Evolutionary conservation across 306 rosid genomes (phyloP), one percentile per base, ranked within the genome.

Genomic region (Senna tora): DNA sequence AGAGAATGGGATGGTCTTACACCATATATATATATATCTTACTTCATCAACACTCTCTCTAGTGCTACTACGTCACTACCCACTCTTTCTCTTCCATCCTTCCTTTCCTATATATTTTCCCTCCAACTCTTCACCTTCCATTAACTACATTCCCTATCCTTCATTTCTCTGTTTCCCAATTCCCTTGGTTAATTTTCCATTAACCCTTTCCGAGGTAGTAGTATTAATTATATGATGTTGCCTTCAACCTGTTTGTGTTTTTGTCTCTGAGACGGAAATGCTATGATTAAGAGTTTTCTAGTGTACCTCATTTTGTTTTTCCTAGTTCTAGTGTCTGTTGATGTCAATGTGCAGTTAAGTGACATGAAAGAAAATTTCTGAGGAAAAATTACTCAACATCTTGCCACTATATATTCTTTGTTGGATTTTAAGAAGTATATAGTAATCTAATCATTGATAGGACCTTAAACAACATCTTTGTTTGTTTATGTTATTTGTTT

Each of bases 361-460:
- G 20, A 14, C 11, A 36, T 30, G 16, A 39, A 25, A 39, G 28
- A 45, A 65, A 45, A 71, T 55, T 42, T 1, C n/a, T 45, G 34
- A n/a, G 21, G 20, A 30, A 72, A 45, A 73, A 57, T 57, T 42
- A 30, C 5, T 57, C 74, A 28, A 54, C 59, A 51, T 67, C 54
- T 46, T 58, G 33, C 67, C 14, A 21, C 15, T 16, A 59, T 33
- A 33, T 33, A 47, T 39, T 38, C 14, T 57, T 28, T 49, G 43
- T 30, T 72, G 68, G 53, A 15, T 71, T 57, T 20, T 33, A 64
- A 28, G 53, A 47, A 59, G 16, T 49, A 13, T 49, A 5, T 43
- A 45, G 5, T 36, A n/a, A 46, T 39, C 33, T 25, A 25, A 1
- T 25, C 30, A 25, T 25, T 25, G 30, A 25, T 25, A 25, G 30